These are phyloP conservation scores for Mycena epipterygia DNA, from an alignment of 768 basidiomycete species.

Conservation along the genomic window DNA sequence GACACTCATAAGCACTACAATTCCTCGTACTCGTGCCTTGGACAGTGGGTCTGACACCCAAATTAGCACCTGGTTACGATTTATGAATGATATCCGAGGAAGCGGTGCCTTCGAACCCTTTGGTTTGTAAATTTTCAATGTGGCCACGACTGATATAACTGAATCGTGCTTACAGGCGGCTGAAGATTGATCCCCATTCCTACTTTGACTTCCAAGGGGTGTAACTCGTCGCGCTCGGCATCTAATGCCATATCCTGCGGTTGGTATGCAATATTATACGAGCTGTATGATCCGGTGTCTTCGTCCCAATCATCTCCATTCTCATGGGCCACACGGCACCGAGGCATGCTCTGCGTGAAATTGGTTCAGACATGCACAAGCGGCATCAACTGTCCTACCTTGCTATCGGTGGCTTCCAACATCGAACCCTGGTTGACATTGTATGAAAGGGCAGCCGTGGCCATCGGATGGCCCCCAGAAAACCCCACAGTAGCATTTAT, in stretches of 20 bases:
- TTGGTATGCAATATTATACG: constrained; percentile 9
- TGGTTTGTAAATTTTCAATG: neutral
- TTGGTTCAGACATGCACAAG: neutral
- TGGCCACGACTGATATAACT: neutral
- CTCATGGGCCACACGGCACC: neutral
- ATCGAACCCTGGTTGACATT: neutral
- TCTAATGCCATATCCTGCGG: neutral
- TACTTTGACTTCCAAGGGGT: no score
- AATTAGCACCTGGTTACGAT: constrained; percentile 7
- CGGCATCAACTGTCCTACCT: neutral
- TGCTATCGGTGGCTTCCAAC: constrained; percentile 3
- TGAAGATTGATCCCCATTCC: no score
- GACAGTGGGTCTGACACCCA: constrained; percentile 12
- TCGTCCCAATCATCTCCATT: constrained; percentile 8
- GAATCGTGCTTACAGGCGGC: neutral
- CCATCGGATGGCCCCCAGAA: neutral
- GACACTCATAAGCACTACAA: constrained; percentile 6
- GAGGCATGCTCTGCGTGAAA: neutral
- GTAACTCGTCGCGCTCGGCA: neutral
- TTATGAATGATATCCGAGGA: no score
- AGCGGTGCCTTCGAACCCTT: constrained; percentile 1
- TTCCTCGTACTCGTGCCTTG: constrained; percentile 6
- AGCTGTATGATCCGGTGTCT: neutral
- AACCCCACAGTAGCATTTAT: constrained; percentile 3
- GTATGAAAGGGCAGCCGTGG: neutral